Base-by-base conservation (phyloP, 2,329 filamentous ascomycete species). In the Blastomyces emzantsi region DNA sequence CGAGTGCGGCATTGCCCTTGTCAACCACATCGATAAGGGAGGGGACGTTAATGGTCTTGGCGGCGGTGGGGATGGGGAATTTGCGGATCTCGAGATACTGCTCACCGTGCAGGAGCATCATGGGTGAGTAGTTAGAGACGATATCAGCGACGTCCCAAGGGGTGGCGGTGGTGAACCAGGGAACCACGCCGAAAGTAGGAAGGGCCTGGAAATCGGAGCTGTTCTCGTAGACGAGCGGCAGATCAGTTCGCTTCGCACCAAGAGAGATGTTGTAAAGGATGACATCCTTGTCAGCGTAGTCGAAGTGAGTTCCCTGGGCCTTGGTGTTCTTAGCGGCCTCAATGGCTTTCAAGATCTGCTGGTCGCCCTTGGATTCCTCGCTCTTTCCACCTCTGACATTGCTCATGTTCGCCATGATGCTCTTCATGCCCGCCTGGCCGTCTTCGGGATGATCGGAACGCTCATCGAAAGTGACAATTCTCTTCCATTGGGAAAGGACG, bases 81-180 rank as follows among this genome's bases (percentile, higher is more conserved):
- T 93, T 91, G 74, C 88, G 87, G 73, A 99, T 85, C 79, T 99
- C 94, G 67, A 99, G 90, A 80, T 92, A 99, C 78, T 99, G 94
- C 82, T 99, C 94, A 74, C 94, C 94, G 80, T 99, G 94, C 30
- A 99, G 88, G 60, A 99, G 86, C 92, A 97, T 97, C 91, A 96
- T 97, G 66, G 92, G 93, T 47, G 86, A 91, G 82, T 97, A 99
- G 83, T 97, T 96, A 75, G 92, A 92, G 36, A 97, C 89, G 66
- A 99, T 84, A 64, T 92, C 86, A 73, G 87, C 85, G 71, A 94
- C 83, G 76, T 82, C 86, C 81, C 89, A 97, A 36, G 93, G 90
- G 66, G 87, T 81, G 69, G 89, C 83, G 65, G 91, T 88, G 78
- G 89, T 89, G 80, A 97, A 97, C 71, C 87, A 89, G n/a, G 94